A percentile compares a stretch with the other conserved stretches of the same genome.
phyloP scores from a whole-genome alignment of 192 early-diverging fungal genomes.

The Phlyctochytrium planicorne region DNA sequence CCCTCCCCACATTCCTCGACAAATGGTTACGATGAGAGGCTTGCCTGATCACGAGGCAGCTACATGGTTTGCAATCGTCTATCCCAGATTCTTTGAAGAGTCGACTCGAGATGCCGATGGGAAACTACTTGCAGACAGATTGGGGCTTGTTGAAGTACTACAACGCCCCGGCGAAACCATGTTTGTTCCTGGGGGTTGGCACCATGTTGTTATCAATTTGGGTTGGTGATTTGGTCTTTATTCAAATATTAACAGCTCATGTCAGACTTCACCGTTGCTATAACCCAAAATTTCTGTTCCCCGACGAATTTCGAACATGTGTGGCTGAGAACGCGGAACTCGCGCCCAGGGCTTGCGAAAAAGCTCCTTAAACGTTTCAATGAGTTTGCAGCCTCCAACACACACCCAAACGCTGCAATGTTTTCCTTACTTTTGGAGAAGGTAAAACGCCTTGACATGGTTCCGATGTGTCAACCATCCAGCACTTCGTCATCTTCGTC shows the following conservation, averaged over 20 bases:
- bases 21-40: constrained; percentile 54
- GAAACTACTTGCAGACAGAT: constrained; percentile 53
- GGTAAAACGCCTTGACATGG: constrained; percentile 4
- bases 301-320: constrained; percentile 66
- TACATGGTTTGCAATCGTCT: constrained; percentile 71
- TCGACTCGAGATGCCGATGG: constrained; percentile 14
- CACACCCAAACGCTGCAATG: constrained; percentile 2
- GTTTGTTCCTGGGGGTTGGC: constrained; percentile 81
- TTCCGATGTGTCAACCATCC: constrained; percentile 14
- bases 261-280: constrained; percentile 68
- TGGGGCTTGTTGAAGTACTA: constrained; percentile 68
- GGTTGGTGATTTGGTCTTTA: constrained; percentile 32
- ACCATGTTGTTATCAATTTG: constrained; percentile 77
- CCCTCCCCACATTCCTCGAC: constrained; percentile 64
- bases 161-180: constrained; percentile 78
- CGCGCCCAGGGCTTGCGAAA: constrained; percentile 35
- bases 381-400: background rate
- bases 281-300: constrained; percentile 80
- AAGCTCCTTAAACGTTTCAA: constrained; percentile 21
- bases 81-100: constrained; percentile 26
- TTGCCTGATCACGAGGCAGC: constrained; percentile 66
- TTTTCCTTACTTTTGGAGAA: constrained; percentile 11
- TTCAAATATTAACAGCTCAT: background rate
- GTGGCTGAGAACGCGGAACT: constrained; percentile 59
- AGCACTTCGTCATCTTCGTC: constrained; percentile 8